Percentiles rank a stretch among this genome's conserved stretches.
Evolutionary conservation across 495 filamentous ascomycete genomes (phyloP).

Genomic region (Penicillium taxi): DNA sequence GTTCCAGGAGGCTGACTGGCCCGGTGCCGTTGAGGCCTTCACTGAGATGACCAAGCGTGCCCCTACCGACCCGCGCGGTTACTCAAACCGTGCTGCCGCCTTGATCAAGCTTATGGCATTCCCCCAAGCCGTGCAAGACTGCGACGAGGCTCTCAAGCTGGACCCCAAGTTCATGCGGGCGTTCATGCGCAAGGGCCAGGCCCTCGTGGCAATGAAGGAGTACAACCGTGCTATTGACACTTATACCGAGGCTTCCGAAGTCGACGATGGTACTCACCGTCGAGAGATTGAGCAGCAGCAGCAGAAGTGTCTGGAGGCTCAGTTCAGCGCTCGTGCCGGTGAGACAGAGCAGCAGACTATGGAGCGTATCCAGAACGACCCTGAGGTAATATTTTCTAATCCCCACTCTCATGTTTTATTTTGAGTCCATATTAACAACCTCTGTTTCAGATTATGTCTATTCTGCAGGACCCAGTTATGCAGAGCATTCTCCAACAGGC

Average conservation of each 20-base stretch:
- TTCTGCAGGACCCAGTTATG: constrained; percentile 95
- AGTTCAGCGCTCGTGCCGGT: constrained; percentile 80
- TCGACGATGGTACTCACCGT: constrained; percentile 72
- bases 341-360: constrained; percentile 96
- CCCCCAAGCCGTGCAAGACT: constrained; percentile 87
- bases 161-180: constrained; percentile 92
- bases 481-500: constrained; percentile 94
- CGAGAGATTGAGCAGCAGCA: constrained; percentile 90
- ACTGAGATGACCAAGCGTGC: constrained; percentile 95
- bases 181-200: constrained; percentile 90
- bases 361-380: constrained; percentile 84
- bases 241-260: constrained; percentile 68
- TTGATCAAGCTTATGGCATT: constrained; percentile 95
- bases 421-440: constrained; percentile 23
- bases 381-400: constrained; percentile 57
- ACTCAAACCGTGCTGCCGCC: constrained; percentile 93
- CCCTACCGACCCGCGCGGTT: constrained; percentile 87
- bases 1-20: constrained; percentile 97
- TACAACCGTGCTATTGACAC: constrained; percentile 89
- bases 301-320: constrained; percentile 86
- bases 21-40: constrained; percentile 90
- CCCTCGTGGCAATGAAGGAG: constrained; percentile 92
- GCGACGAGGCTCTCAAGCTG: constrained; percentile 80
- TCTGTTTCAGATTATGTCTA: constrained; percentile 62
- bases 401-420: not conserved